Evolutionary conservation across 2,329 filamentous ascomycete genomes (phyloP), one percentile per base, ranked within the genome.

Genomic region (Apiospora kogelbergensis): DNA sequence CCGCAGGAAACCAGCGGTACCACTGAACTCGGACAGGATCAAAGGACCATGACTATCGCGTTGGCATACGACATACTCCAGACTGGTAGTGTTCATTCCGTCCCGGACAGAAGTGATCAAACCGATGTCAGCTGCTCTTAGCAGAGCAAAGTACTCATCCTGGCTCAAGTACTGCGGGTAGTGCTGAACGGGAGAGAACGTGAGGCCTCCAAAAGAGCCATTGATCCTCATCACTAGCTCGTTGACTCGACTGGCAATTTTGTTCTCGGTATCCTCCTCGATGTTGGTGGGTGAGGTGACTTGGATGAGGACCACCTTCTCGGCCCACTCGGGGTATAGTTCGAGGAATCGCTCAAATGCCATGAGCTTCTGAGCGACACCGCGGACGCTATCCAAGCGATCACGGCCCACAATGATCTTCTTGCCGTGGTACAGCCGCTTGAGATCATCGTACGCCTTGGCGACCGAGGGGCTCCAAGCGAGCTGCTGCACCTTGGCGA

Each of bases 381-480:
- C 95, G 71, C 95, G 89, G 60, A 97, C 94, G 75, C 93, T 95
- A 80, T 98, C 95, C 66, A 98, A 84, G n/a, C 95, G 91, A 80
- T 98, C 95, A 74, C 95, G 90, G 13, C 95, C 95, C 68, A 98
- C 94, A 74, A 98, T 97, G 74, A 98, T 91, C 82, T 97, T 97
- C 83, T 95, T 97, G 70, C 91, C 94, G n/a, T 86, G 86, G 78
- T 97, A 97, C 74, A 96, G 83, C 72, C 91, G 88, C 76, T 89
- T 90, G 67, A 98, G 88, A 0, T 89, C 90, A 67, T 86, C 81
- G 77, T 94, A 93, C 76, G 93, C 89, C 68, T 93, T 88, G 24
- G 93, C 91, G 30, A 90, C 89, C 0, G 88, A 83, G 60, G 90
- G 85, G 5, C 88, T 89, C 81, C 93, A 97, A 0, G 95, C 95